A percentile compares a stretch with the other conserved stretches of the same genome.
Evolutionary conservation across 2,329 filamentous ascomycete species (phyloP).

Genomic region (Leptographium procerum): DNA sequence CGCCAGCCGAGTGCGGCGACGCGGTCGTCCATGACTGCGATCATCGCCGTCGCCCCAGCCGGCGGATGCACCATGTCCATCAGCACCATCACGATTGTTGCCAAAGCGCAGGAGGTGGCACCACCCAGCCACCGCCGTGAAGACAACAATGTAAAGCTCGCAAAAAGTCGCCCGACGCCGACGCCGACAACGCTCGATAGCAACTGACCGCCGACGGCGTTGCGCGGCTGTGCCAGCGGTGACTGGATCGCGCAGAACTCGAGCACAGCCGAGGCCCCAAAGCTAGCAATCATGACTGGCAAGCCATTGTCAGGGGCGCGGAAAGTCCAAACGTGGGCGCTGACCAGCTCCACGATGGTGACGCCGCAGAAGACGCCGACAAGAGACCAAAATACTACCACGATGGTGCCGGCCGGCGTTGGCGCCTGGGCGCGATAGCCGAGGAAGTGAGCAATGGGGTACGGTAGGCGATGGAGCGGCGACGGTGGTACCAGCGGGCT

Average conservation of each 20-base stretch:
- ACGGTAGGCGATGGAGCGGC: conserved; percentile 52
- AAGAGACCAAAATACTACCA: conserved; percentile 50
- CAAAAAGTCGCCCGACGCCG: conserved; percentile 53
- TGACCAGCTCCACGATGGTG: conserved; percentile 46
- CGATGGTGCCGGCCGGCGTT: conserved; percentile 41
- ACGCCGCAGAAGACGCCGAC: conserved; percentile 54
- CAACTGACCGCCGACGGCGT: conserved; percentile 55
- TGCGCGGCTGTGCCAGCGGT: conserved; percentile 62
- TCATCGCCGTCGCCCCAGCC: conserved; percentile 60
- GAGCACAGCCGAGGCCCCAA: conserved; percentile 66
- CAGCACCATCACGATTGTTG: conserved; percentile 54
- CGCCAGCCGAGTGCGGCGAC: conserved; percentile 55
- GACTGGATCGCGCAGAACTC: conserved; percentile 63
- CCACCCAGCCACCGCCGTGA: conserved; percentile 48
- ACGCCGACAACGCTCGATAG: conserved; percentile 51
- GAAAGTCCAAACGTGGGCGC: conserved; percentile 42
- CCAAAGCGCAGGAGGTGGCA: conserved; percentile 51
- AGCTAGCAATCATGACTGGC: conserved; percentile 53
- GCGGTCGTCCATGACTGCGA: conserved; percentile 50
- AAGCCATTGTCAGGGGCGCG: conserved; percentile 36
- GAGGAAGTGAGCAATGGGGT: conserved; percentile 55
- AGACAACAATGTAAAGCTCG: conserved; percentile 26
- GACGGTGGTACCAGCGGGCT: conserved; percentile 60
- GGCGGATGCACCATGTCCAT: conserved; percentile 66
- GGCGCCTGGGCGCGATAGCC: conserved; percentile 40